These are phyloP conservation scores for Babesia gibsoni DNA, from an alignment of 169 alveolate genomes.

Conservation along the genomic window DNA sequence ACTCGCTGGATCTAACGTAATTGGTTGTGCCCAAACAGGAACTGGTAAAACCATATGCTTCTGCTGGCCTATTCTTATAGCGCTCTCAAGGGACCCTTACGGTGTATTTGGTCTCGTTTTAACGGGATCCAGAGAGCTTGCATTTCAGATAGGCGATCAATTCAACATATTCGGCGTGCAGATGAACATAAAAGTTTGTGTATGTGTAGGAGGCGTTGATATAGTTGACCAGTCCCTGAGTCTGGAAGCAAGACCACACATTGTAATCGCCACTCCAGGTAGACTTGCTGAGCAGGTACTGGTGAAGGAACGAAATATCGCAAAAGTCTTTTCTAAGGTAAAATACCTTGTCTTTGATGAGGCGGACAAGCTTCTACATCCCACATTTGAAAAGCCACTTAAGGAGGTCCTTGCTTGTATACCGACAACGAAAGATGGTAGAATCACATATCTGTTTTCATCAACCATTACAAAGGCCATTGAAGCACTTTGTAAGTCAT, in stretches of 20 bases:
- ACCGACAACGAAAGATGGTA: constrained; percentile 72
- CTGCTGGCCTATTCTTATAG: constrained; percentile 92
- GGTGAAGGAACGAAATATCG: constrained; percentile 66
- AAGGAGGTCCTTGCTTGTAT: constrained; percentile 66
- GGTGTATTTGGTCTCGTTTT: constrained; percentile 93
- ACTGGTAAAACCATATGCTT: constrained; percentile 98
- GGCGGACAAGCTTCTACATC: constrained; percentile 92
- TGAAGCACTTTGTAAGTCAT: constrained; percentile 5
- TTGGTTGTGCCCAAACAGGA: constrained; percentile 96
- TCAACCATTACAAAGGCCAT: constrained; percentile 92
- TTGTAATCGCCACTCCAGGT: constrained; percentile 96
- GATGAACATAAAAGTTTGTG: constrained; percentile 79
- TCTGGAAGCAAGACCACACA: constrained; percentile 88
- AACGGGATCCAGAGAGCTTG: constrained; percentile 97
- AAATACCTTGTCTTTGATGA: constrained; percentile 93
- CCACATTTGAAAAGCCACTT: constrained; percentile 79
- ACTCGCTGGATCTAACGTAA: constrained; percentile 85
- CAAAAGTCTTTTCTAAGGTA: constrained; percentile 78
- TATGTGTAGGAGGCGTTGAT: constrained; percentile 92
- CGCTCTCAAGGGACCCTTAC: constrained; percentile 90
- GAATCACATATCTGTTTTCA: constrained; percentile 94
- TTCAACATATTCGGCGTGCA: constrained; percentile 88
- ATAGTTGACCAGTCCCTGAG: constrained; percentile 72
- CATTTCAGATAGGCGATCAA: constrained; percentile 92
- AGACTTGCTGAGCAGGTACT: constrained; percentile 85